A percentile compares a stretch with the other conserved stretches of the same genome.
Evolutionary conservation across 2,329 filamentous ascomycete species (phyloP).

Genomic region (Colletotrichum kahawae): DNA sequence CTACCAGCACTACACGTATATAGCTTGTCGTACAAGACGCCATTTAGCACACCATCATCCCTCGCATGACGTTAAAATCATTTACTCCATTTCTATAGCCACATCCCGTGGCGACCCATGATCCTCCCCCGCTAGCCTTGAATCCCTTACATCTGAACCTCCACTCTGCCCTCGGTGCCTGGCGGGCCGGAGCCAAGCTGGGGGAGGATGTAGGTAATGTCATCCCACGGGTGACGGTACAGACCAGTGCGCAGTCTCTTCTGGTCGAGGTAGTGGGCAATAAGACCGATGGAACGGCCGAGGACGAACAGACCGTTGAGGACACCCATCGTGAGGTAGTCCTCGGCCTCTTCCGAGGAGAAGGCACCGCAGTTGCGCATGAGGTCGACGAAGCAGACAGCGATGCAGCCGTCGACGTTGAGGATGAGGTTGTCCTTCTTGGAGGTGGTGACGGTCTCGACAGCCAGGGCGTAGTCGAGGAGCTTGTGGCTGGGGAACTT

Average conservation of each 20-base stretch:
- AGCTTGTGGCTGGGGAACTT: constrained; percentile 98
- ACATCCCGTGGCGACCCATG: constrained; percentile 20
- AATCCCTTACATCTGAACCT: constrained; percentile 74
- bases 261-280: constrained; percentile 99
- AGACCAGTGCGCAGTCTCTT: constrained; percentile 98
- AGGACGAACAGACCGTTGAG: constrained; percentile 99
- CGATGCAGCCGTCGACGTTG: constrained; percentile 97
- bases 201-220: constrained; percentile 94
- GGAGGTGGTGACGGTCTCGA: constrained; percentile 96
- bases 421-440: constrained; percentile 99
- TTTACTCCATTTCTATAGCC: constrained; percentile 23
- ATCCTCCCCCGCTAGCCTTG: constrained; percentile 21
- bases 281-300: constrained; percentile 95
- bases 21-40: constrained; percentile 39
- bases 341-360: constrained; percentile 93
- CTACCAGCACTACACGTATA: constrained; percentile 41
- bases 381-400: constrained; percentile 98
- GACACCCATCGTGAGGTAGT: constrained; percentile 99
- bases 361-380: constrained; percentile 98
- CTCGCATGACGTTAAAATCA: constrained; percentile 24
- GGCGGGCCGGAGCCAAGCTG: constrained; percentile 74
- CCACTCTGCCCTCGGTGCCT: constrained; percentile 84
- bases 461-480: constrained; percentile 97
- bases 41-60: constrained; percentile 24
- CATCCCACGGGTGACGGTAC: constrained; percentile 99